Evolutionary conservation across 2,329 filamentous ascomycete species (phyloP), one percentile per base, ranked within the genome.

Genomic region (Colletotrichum tabaci): DNA sequence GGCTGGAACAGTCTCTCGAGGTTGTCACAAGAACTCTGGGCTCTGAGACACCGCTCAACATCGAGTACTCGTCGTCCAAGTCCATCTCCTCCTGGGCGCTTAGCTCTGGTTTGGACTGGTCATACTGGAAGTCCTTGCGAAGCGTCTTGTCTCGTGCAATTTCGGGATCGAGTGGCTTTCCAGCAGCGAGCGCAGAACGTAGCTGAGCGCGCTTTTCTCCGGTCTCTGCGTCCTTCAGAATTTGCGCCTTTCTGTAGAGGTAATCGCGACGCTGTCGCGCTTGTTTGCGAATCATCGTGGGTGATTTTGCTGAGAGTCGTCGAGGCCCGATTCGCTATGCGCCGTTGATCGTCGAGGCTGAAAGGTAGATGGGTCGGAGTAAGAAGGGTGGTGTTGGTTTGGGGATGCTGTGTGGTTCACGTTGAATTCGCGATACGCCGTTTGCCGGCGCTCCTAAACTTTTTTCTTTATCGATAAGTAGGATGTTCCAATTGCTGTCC

Each of bases 31-130:
- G 47, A 4, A 72, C 53, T 2, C 73, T 53, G 8, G 96, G 95
- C 76, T 98, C 96, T 47, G 96, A 90, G 49, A 98, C 90, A 42
- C 96, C 96, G n/a, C 93, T 96, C 0, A 98, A 89, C 75, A 95
- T 91, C 30, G 93, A 90, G 81, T 98, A 98, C 84, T 98, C 96
- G 78, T 97, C 94, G 79, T 97, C 94, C 23, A 97, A 83, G 66
- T 94, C 92, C 21, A 94, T 83, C 79, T 92, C 88, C 68, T 94
- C 92, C 68, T 94, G 88, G 21, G 86, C 85, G 3, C 87, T 90
- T 66, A 91, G 84, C 76, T 95, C 93, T 26, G 88, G 87, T 30
- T 90, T 85, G 4, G 94, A 94, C 82, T 98, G 96, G 80, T 99
- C 96, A 80, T 96, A 99, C 79, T 95, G 95, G 84, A 93, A 98